Percentiles rank a stretch among this genome's conserved stretches.
phyloP scores from a whole-genome alignment of 352 stramenopile species.

The Phytophthora lateralis region DNA sequence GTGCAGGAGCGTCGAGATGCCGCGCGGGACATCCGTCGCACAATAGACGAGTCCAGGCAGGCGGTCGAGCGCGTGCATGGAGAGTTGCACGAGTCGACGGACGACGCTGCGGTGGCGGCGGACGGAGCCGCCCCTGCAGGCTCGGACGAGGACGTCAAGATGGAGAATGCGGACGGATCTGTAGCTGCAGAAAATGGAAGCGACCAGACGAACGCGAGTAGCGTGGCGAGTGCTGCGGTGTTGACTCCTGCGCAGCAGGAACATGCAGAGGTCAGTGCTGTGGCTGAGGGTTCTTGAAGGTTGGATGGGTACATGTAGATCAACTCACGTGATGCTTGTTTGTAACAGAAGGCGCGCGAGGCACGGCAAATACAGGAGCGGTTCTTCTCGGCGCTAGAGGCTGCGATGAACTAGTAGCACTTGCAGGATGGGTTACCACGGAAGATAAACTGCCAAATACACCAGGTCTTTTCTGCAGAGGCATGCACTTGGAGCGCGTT shows the following conservation, averaged over 20 bases:
- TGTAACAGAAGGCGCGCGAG: slow-evolving; percentile 49
- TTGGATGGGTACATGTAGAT: neutral
- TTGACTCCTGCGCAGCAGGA: slow-evolving; percentile 39
- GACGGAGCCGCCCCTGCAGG: slow-evolving; percentile 19
- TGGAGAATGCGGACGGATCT: slow-evolving; percentile 46
- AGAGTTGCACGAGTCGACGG: slow-evolving; percentile 57
- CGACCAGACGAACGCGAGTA: slow-evolving; percentile 13
- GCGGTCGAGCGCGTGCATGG: slow-evolving; percentile 65
- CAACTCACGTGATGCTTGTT: slow-evolving; percentile 10
- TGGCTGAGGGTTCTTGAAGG: neutral
- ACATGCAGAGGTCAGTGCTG: slow-evolving; percentile 41
- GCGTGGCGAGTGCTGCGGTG: slow-evolving; percentile 6
- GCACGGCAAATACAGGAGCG: slow-evolving; percentile 61
- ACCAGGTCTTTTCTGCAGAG: neutral
- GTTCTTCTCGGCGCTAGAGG: slow-evolving; percentile 69
- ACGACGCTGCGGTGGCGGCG: slow-evolving; percentile 41
- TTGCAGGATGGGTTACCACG: neutral
- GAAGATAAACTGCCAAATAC: neutral
- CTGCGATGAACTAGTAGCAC: slow-evolving; percentile 38
- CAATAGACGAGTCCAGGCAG: slow-evolving; percentile 69
- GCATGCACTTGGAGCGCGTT: neutral
- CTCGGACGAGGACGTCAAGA: slow-evolving; percentile 52
- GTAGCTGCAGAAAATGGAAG: slow-evolving; percentile 9
- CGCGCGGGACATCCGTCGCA: slow-evolving; percentile 72
- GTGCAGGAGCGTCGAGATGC: slow-evolving; percentile 79